Base-by-base conservation (phyloP, 768 basidiomycete species). In the Collybia sp. region DNA sequence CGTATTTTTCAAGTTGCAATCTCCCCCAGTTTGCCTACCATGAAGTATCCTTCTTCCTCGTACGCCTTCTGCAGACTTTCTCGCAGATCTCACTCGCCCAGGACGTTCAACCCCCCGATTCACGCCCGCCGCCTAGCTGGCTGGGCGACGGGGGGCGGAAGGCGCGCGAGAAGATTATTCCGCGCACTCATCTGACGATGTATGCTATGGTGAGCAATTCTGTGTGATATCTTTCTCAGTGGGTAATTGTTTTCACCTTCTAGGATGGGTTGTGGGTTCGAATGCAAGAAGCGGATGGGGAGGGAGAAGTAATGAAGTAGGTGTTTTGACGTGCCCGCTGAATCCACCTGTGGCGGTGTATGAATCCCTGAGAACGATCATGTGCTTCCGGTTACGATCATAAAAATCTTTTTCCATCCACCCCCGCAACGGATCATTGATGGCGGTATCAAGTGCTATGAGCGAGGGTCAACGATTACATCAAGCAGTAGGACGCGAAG, bases 31-130 rank as follows among this genome's bases (percentile, higher is more conserved):
- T 45, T 19, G 44, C 44, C 18, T 45, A 45, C 20, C n/a, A 45
- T 18, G 44, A 45, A 44, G 32, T 69, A 49, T 74, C 73, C 1
- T 75, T 73, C 57, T 58, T 75, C 39, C 54, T 77, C 34, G 66
- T 78, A 34, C 66, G 71, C 5, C 57, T 78, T 12, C 58, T 77
- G 6, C 76, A 78, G 53, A 61, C 57, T 36, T 76, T 77, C 51
- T 57, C 61, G 6, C 58, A 59, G 2, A 57, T 78, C 39, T 51
- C 52, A n/a, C 58, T 76, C 10, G 68, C 60, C 6, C 53, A 55
- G 6, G 68, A 69, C 2, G 66, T 67, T 1, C 69, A 71, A 44
- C 66, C 63, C 8, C 63, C 69, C 3, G 61, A 53, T 2, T 64
- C 66, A 1, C 58, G 55, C 12, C 65, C 67, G 10, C 71, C 68